Base-by-base conservation (phyloP, 805 yeast genomes). In the Candida namnaoensis region DNA sequence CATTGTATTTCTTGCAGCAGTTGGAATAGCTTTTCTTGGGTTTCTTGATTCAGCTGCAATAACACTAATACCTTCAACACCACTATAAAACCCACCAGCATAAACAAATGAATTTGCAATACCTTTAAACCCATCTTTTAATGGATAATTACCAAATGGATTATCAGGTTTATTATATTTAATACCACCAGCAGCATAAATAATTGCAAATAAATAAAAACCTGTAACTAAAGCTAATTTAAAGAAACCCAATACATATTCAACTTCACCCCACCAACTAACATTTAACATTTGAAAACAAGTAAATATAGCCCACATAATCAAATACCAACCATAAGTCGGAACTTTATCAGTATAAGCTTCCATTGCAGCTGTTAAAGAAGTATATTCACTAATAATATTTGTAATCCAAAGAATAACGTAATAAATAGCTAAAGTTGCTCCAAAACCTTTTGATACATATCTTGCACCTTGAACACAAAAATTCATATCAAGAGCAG, bases 21-120 rank as follows among this genome's bases (percentile, higher is more conserved):
- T 70, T 41, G 90, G 88, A 44, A 82, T 81, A 26, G 85, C 65
- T 48, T 75, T 78, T 59, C 80, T 67, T 43, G 90, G 88, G 55
- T 79, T 79, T 32, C 72, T 69, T 36, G 82, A 70, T 60, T 83
- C 93, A 58, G 87, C 86, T 12, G 85, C 82, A 7, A 86, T 71
- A 32, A 82, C 70, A 55, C 88, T 88, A 32, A 81, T 79, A 56
- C 81, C 71, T 60, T 83, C 93, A 44, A 82, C 78, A 56, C 90
- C 90, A 62, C 81, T 87, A 59, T 73, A 82, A 35, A 88, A 82
- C 62, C 83, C 82, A 23, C 84, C 81, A 26, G 88, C 84, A 44
- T 75, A 75, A 44, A 82, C 74, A 52, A 82, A 69, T 3, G 87
- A 80, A 33, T 69, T 68, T 0, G 76, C 82, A 39, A 79, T 65